Evolutionary conservation across 2,329 filamentous ascomycete species (phyloP).

Genomic region (Phyllosticta citrichinensis): DNA sequence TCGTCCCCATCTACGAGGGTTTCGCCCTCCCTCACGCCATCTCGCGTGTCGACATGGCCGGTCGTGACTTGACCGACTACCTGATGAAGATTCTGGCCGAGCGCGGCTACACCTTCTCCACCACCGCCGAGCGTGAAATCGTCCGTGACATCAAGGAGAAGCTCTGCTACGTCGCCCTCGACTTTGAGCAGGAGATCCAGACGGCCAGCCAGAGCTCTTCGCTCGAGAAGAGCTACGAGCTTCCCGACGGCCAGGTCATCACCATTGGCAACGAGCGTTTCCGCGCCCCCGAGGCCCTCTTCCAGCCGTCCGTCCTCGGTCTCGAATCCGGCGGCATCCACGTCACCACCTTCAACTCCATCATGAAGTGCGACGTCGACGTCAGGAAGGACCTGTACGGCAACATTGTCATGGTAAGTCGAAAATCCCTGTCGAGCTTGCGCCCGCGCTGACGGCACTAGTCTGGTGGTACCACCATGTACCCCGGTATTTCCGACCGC

Average conservation of each 20-base stretch:
- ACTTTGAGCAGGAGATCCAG: slow-evolving; percentile 99
- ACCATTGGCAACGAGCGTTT: slow-evolving; percentile 99
- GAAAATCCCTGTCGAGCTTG: neutral
- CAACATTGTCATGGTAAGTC: slow-evolving; percentile 99
- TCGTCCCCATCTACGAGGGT: slow-evolving; percentile 99
- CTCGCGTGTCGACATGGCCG: slow-evolving; percentile 99
- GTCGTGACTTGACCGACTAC: slow-evolving; percentile 99
- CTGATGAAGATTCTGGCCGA: slow-evolving; percentile 99
- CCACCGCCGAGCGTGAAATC: slow-evolving; percentile 99
- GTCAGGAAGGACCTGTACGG: slow-evolving; percentile 99
- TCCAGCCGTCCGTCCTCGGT: slow-evolving; percentile 97
- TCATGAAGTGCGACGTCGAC: slow-evolving; percentile 99
- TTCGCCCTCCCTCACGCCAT: slow-evolving; percentile 99
- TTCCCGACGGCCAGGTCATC: slow-evolving; percentile 99
- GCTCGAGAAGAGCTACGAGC: slow-evolving; percentile 99
- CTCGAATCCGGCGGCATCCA: slow-evolving; percentile 98
- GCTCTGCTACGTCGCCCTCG: slow-evolving; percentile 99
- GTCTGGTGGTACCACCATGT: slow-evolving; percentile 99
- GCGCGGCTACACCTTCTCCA: slow-evolving; percentile 99
- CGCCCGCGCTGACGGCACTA: slow-evolving; percentile 36
- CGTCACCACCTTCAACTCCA: slow-evolving; percentile 99
- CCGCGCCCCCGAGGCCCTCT: slow-evolving; percentile 98
- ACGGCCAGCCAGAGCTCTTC: slow-evolving; percentile 97
- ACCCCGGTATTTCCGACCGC: slow-evolving; percentile 99
- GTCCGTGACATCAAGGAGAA: slow-evolving; percentile 99